Percentiles rank a stretch among this genome's conserved stretches.
phyloP scores from a whole-genome alignment of 495 filamentous ascomycete species.

The Achaetomiella virescens region DNA sequence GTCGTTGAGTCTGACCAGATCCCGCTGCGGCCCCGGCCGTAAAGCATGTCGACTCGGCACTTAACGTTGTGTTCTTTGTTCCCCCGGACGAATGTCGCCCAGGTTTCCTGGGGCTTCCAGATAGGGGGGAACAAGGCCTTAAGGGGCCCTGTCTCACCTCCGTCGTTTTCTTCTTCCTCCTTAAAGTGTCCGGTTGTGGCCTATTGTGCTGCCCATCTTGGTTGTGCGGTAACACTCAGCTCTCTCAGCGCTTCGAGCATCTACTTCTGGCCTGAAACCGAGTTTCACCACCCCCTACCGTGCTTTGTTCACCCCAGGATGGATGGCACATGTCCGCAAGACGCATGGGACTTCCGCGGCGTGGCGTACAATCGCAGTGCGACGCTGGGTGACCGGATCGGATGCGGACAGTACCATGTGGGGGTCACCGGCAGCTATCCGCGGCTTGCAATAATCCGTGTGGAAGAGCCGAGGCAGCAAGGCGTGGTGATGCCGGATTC shows the following conservation, averaged over 20 bases:
- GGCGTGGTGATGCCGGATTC: background rate
- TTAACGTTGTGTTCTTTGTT: background rate
- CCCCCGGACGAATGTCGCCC: background rate
- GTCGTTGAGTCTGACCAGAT: background rate
- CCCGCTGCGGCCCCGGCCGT: slow-evolving; percentile 12
- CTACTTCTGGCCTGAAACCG: background rate
- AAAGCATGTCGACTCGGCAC: slow-evolving; percentile 1
- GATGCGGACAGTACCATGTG: background rate
- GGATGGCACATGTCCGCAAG: background rate
- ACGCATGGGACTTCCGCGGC: slow-evolving; percentile 25
- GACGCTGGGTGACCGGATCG: slow-evolving; percentile 36
- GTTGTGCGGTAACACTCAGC: background rate
- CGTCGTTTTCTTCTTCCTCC: background rate
- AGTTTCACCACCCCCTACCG: background rate
- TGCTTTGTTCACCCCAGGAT: background rate
- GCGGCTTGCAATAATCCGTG: background rate
- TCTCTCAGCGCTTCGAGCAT: background rate
- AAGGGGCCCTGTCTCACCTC: background rate
- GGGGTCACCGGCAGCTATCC: background rate
- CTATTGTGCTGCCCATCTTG: no score
- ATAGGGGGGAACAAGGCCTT: background rate
- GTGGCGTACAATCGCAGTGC: slow-evolving; percentile 27
- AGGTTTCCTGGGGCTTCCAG: background rate
- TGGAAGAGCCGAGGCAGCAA: background rate
- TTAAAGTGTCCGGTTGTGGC: background rate